phyloP scores from a whole-genome alignment of 1,139 yeast genomes.

The Geotrichum australiense region DNA sequence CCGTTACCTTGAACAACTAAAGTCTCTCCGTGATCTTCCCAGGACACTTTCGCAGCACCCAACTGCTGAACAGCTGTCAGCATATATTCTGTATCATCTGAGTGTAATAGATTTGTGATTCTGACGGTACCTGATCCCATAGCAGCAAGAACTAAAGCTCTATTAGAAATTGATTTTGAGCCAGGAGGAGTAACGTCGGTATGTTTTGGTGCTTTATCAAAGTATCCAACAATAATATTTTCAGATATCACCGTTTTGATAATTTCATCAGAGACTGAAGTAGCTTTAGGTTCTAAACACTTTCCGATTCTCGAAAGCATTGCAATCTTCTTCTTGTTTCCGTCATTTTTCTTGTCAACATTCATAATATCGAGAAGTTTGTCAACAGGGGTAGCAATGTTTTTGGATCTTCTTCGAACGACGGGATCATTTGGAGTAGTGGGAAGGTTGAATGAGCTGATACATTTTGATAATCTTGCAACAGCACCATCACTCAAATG shows the following conservation, averaged over 20 bases:
- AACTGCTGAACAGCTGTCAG: slow-evolving; percentile 72
- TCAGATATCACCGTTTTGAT: slow-evolving; percentile 80
- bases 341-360: slow-evolving; percentile 94
- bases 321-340: slow-evolving; percentile 81
- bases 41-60: slow-evolving; percentile 72
- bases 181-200: slow-evolving; percentile 80
- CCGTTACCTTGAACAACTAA: slow-evolving; percentile 84
- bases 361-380: slow-evolving; percentile 76
- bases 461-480: slow-evolving; percentile 76
- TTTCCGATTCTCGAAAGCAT: slow-evolving; percentile 77
- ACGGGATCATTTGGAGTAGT: slow-evolving; percentile 68
- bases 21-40: slow-evolving; percentile 81
- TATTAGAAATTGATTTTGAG: slow-evolving; percentile 90
- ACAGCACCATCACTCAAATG: slow-evolving; percentile 88
- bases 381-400: slow-evolving; percentile 66
- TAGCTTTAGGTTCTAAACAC: slow-evolving; percentile 85
- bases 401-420: slow-evolving; percentile 60
- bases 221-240: slow-evolving; percentile 53
- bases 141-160: slow-evolving; percentile 91
- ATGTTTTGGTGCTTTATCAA: slow-evolving; percentile 39
- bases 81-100: slow-evolving; percentile 95
- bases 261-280: slow-evolving; percentile 72
- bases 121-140: slow-evolving; percentile 79
- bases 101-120: slow-evolving; percentile 79
- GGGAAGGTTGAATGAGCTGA: slow-evolving; percentile 81